These are phyloP conservation scores for Trichoderma citrinoviride DNA, from an alignment of 2,329 filamentous ascomycete species.

Conservation along the genomic window DNA sequence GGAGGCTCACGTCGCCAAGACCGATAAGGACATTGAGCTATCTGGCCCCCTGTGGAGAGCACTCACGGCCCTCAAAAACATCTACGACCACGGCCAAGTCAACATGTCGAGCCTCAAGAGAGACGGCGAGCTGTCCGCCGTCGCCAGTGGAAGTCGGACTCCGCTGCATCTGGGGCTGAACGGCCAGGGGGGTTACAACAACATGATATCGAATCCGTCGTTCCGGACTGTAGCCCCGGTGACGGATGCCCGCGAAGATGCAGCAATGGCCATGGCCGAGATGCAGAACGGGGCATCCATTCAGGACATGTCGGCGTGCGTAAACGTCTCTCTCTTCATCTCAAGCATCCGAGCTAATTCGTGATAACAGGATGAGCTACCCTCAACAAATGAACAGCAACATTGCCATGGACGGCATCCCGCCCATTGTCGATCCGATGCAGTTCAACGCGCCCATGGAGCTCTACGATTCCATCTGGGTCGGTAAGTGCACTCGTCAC, in stretches of 20 bases:
- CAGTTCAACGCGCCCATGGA: constrained; percentile 66
- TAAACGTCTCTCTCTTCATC: background rate
- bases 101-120: constrained; percentile 50
- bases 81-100: constrained; percentile 63
- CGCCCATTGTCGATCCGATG: constrained; percentile 53
- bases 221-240: constrained; percentile 24
- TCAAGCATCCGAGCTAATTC: background rate
- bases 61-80: constrained; percentile 60
- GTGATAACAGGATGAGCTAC: constrained; percentile 1
- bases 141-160: constrained; percentile 47
- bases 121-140: constrained; percentile 47
- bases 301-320: constrained; percentile 45
- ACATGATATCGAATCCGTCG: constrained; percentile 28
- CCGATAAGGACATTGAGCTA: constrained; percentile 60
- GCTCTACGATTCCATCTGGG: constrained; percentile 66
- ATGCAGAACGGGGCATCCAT: constrained; percentile 57
- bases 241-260: constrained; percentile 57
- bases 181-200: constrained; percentile 25
- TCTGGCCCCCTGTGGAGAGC: constrained; percentile 61
- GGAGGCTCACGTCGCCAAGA: constrained; percentile 51
- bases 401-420: constrained; percentile 45
- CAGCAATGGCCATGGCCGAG: constrained; percentile 63
- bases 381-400: constrained; percentile 38
- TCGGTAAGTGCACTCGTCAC: constrained; percentile 48
- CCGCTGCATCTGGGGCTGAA: constrained; percentile 33